These are phyloP conservation scores for Cladosporium austrohemisphaericum DNA, from an alignment of 2,329 filamentous ascomycete genomes.

Conservation along the genomic window DNA sequence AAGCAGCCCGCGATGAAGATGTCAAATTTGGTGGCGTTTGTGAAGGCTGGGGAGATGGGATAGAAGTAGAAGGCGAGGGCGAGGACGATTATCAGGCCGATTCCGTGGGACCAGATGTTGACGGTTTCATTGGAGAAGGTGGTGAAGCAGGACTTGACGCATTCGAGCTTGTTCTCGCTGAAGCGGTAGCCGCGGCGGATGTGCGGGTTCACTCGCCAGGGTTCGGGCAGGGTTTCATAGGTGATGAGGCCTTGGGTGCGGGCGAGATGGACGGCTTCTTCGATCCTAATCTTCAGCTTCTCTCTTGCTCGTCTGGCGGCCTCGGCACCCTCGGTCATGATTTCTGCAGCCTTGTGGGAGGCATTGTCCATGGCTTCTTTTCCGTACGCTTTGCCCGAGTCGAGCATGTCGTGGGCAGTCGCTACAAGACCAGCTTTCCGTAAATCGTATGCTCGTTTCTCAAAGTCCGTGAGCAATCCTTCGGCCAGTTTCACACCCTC, in stretches of 20 bases:
- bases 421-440: slow-evolving; percentile 72
- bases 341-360: slow-evolving; percentile 67
- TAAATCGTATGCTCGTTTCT: slow-evolving; percentile 74
- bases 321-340: slow-evolving; percentile 77
- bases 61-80: slow-evolving; percentile 95
- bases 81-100: slow-evolving; percentile 84
- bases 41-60: slow-evolving; percentile 81
- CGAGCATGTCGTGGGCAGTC: slow-evolving; percentile 68
- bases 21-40: slow-evolving; percentile 79
- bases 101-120: slow-evolving; percentile 95
- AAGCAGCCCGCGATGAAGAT: slow-evolving; percentile 89
- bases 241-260: slow-evolving; percentile 76
- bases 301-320: slow-evolving; percentile 78
- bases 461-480: slow-evolving; percentile 78
- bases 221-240: slow-evolving; percentile 85
- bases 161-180: slow-evolving; percentile 84
- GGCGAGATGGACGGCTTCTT: slow-evolving; percentile 79
- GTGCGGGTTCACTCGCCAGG: slow-evolving; percentile 93
- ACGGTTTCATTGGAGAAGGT: slow-evolving; percentile 86
- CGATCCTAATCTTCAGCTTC: slow-evolving; percentile 55
- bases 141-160: slow-evolving; percentile 73
- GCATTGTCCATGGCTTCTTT: slow-evolving; percentile 77
- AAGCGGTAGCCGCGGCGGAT: slow-evolving; percentile 92
- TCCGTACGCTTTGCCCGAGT: slow-evolving; percentile 72
- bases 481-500: slow-evolving; percentile 85